phyloP scores from a whole-genome alignment of 1,284 basidiomycete species.

The Laetiporus sulphureus region DNA sequence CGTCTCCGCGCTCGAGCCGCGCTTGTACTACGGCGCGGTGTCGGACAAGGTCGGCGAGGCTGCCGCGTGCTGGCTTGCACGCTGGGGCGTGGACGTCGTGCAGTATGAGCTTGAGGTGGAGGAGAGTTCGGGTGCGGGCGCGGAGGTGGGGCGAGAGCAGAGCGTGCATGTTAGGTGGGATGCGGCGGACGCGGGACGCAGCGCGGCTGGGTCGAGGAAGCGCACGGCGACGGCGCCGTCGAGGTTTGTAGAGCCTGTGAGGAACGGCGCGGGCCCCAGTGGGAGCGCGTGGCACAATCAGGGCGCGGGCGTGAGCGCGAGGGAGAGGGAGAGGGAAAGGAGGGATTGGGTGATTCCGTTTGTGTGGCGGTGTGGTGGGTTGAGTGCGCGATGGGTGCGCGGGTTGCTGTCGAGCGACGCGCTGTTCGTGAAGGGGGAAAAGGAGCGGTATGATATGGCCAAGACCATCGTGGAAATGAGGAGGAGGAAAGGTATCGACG shows the following conservation, averaged over 20 bases:
- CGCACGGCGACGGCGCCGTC: constrained; percentile 17
- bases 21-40: constrained; percentile 73
- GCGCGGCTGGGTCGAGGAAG: constrained; percentile 5
- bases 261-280: background rate
- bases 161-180: constrained; percentile 5
- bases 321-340: constrained; percentile 9
- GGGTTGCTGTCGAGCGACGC: constrained; percentile 75
- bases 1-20: constrained; percentile 12
- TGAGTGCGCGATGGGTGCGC: constrained; percentile 67
- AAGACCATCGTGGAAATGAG: constrained; percentile 71
- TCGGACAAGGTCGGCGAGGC: constrained; percentile 91
- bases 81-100: constrained; percentile 82
- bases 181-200: constrained; percentile 3
- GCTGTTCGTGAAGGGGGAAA: constrained; percentile 77
- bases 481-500: constrained; percentile 33
- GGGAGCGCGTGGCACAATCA: background rate
- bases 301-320: background rate
- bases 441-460: constrained; percentile 77
- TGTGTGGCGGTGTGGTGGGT: constrained; percentile 66
- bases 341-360: constrained; percentile 30
- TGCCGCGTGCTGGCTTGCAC: constrained; percentile 79
- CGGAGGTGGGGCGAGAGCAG: too few relatives aligned
- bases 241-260: constrained; percentile 1
- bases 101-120: constrained; percentile 39
- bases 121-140: background rate